These are phyloP conservation scores for Trypanosoma melophagium DNA, from an alignment of 208 protist species.

Conservation along the genomic window DNA sequence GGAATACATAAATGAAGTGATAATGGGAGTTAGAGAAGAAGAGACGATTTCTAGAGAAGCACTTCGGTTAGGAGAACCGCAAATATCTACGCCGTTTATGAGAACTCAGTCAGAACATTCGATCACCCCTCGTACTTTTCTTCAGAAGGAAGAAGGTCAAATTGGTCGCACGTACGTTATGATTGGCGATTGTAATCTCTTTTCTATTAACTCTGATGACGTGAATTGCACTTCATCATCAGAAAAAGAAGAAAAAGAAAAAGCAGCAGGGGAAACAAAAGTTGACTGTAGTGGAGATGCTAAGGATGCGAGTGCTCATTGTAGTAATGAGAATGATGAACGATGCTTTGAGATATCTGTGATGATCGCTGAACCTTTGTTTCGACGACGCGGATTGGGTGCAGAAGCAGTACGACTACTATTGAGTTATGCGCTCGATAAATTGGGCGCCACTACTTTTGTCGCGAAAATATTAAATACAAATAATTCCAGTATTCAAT, in stretches of 20 bases:
- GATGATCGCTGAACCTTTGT: constrained; percentile 80
- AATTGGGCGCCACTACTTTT: constrained; percentile 67
- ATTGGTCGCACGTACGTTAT: constrained; percentile 30
- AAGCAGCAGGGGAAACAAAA: not conserved
- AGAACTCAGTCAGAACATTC: not conserved
- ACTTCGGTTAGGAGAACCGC: not conserved
- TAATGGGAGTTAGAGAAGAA: not conserved
- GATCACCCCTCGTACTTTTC: not conserved
- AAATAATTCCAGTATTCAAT: constrained; percentile 67
- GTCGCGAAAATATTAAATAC: constrained; percentile 86
- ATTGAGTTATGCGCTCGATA: constrained; percentile 83
- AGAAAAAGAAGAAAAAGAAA: constrained; percentile 21
- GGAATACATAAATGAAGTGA: not conserved
- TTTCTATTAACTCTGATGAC: constrained; percentile 52
- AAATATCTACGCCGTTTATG: not conserved
- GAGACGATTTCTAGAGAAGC: not conserved
- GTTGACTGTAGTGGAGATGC: no score
- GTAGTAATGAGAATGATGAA: not conserved
- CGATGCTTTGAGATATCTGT: constrained; percentile 83
- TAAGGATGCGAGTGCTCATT: not conserved
- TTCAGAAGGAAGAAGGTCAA: not conserved
- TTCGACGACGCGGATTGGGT: constrained; percentile 73
- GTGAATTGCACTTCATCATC: no score
- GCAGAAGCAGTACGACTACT: constrained; percentile 72
- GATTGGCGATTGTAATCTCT: constrained; percentile 92